These are phyloP conservation scores for Aureobasidium pullulans DNA, from an alignment of 2,329 filamentous ascomycete genomes.

Conservation along the genomic window DNA sequence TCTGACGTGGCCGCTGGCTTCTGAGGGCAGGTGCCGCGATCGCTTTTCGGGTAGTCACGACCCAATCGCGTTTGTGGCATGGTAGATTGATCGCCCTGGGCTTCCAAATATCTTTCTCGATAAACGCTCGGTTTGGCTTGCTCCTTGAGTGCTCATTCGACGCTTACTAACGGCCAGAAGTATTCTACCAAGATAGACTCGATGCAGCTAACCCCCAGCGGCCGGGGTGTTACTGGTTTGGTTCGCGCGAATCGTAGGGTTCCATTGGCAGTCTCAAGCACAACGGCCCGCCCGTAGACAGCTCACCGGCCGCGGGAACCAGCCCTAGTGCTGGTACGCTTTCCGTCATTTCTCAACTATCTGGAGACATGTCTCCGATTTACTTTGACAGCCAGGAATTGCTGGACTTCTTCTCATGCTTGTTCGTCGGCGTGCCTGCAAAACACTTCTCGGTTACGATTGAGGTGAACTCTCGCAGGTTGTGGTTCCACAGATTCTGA, in stretches of 20 bases:
- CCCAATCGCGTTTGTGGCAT: not conserved
- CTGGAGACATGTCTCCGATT: not conserved
- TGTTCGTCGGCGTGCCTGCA: not conserved
- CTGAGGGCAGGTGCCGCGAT: not conserved
- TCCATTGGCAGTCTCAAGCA: not conserved
- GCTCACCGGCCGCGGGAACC: not conserved
- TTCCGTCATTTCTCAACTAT: not conserved
- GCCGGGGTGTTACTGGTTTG: not conserved
- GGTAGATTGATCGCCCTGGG: not conserved
- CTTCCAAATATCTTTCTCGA: not conserved
- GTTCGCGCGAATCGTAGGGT: not conserved
- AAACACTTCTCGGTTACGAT: not conserved
- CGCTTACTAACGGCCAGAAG: not conserved
- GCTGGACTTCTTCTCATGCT: not conserved
- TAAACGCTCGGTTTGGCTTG: not conserved
- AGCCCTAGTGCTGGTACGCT: not conserved
- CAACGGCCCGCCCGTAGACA: conserved; percentile 9
- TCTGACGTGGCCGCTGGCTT: not conserved
- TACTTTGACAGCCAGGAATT: not conserved
- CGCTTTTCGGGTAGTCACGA: not conserved
- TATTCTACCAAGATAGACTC: not conserved
- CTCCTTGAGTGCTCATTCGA: not conserved
- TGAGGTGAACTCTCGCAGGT: not conserved
- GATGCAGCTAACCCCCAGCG: not conserved
- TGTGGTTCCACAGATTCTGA: not conserved